phyloP scores from a whole-genome alignment of 208 protist species.

The Crithidia expoeki region DNA sequence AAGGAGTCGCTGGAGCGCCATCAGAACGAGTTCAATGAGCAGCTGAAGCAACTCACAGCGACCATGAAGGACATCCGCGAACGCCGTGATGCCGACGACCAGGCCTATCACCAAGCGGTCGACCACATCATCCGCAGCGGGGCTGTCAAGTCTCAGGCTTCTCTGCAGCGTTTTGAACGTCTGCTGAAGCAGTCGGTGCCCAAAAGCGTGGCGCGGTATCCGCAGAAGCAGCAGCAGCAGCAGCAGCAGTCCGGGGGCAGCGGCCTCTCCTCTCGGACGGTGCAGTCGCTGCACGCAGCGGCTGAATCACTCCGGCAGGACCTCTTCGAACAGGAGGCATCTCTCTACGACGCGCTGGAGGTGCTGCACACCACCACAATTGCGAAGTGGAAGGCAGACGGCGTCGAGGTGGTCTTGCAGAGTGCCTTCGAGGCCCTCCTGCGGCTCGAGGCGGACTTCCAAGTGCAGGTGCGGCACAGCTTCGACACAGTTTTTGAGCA shows the following conservation, averaged over 20 bases:
- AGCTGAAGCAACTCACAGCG: slow-evolving; percentile 77
- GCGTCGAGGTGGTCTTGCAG: slow-evolving; percentile 76
- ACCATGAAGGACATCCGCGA: slow-evolving; percentile 74
- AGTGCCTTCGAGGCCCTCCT: slow-evolving; percentile 76
- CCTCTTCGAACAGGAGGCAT: slow-evolving; percentile 75
- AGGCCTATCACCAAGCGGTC: slow-evolving; percentile 46
- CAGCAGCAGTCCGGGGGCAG: background rate
- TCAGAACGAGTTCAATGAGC: slow-evolving; percentile 83
- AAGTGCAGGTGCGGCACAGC: slow-evolving; percentile 64
- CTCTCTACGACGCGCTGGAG: slow-evolving; percentile 76
- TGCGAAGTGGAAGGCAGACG: slow-evolving; percentile 76
- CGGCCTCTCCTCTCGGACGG: slow-evolving; percentile 17
- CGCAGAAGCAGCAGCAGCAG: background rate
- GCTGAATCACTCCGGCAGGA: slow-evolving; percentile 53
- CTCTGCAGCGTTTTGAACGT: slow-evolving; percentile 72
- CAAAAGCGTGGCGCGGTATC: slow-evolving; percentile 24
- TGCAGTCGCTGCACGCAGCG: slow-evolving; percentile 35
- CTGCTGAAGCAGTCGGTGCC: slow-evolving; percentile 57
- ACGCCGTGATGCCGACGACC: slow-evolving; percentile 67
- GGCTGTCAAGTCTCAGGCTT: slow-evolving; percentile 37
- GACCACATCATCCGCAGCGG: slow-evolving; percentile 46
- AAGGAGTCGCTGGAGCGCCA: slow-evolving; percentile 80
- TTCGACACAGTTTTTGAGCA: slow-evolving; percentile 78
- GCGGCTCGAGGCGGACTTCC: slow-evolving; percentile 81
- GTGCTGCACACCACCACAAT: slow-evolving; percentile 70